Conservation (phyloP, 169 alveolate species). For the Cryptosporidium meleagridis region DNA sequence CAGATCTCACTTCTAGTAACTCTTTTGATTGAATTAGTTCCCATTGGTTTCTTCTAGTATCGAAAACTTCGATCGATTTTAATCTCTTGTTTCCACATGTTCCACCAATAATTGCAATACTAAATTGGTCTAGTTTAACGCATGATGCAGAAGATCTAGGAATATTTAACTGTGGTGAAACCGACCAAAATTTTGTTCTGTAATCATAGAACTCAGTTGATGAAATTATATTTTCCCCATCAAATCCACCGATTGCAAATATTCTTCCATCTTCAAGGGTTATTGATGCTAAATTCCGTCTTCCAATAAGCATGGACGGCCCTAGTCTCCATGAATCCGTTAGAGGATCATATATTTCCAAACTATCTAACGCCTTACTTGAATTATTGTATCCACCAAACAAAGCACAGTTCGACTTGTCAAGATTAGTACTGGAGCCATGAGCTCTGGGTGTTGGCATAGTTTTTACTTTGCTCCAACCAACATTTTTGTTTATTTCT, state of each 20-base stretch:
- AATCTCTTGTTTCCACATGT: constrained; percentile 51
- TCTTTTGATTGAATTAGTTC: constrained; percentile 33
- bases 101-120: constrained; percentile 58
- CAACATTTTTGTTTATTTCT: background rate
- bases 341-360: constrained; percentile 61
- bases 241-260: constrained; percentile 60
- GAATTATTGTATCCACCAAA: constrained; percentile 60
- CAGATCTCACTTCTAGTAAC: constrained; percentile 59
- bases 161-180: constrained; percentile 10
- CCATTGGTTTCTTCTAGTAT: constrained; percentile 65
- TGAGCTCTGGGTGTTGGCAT: constrained; percentile 43
- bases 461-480: constrained; percentile 52
- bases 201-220: constrained; percentile 57
- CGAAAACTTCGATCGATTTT: constrained; percentile 56
- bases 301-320: constrained; percentile 34
- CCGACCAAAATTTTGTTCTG: constrained; percentile 56
- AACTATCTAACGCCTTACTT: constrained; percentile 24
- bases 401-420: constrained; percentile 28
- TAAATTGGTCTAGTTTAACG: constrained; percentile 29
- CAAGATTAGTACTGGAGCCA: constrained; percentile 41
- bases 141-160: constrained; percentile 72
- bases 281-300: constrained; percentile 40
- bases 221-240: constrained; percentile 26
- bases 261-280: constrained; percentile 63
- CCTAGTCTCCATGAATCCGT: constrained; percentile 70